Evolutionary conservation across 306 rosid genomes (phyloP), one percentile per base, ranked within the genome.

Genomic region (Benincasa hispida): DNA sequence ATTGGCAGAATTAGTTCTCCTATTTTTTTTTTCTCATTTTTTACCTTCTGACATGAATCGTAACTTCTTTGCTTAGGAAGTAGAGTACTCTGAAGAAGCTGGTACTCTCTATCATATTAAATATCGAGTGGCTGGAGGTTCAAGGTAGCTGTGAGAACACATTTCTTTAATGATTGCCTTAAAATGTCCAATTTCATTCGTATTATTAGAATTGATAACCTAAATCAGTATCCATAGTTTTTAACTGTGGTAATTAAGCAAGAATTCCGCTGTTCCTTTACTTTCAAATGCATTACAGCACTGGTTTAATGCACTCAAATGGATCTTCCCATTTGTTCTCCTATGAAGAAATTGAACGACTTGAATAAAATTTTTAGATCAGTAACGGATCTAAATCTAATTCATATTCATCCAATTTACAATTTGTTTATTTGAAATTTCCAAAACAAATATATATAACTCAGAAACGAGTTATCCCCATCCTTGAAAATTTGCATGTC

Each of bases 11-110:
- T 48, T 75, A 50, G 14, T 77, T 27, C 74, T 55, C 41, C 4
- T n/a, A 5, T 12, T 5, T 56, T 58, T 66, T 76, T 80, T 70
- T 54, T 86, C 59, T 54, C 17, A 79, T 67, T 50, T 54, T 41
- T 55, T 78, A 47, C 72, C 35, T 56, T 82, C 66, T 32, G 37
- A 74, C 61, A 22, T 76, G 79, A 60, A 55, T 63, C 84, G 76
- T 80, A 81, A 60, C 69, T 74, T 78, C 55, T 83, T 21, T 83
- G 56, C 74, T 78, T 83, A 93, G 98, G 98, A 93, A 91, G 98
- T 93, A 78, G 98, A 93, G 79, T 91, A 93, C 82, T 87, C 91
- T 32, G 98, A 93, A 86, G 98, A 93, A 83, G 84, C 92, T 67
- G 97, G 98, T 81, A 74, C 85, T 81, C 87, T 93, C 42, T 93